phyloP scores from a whole-genome alignment of 192 early-diverging fungal species.

The Entomortierella lignicola region DNA sequence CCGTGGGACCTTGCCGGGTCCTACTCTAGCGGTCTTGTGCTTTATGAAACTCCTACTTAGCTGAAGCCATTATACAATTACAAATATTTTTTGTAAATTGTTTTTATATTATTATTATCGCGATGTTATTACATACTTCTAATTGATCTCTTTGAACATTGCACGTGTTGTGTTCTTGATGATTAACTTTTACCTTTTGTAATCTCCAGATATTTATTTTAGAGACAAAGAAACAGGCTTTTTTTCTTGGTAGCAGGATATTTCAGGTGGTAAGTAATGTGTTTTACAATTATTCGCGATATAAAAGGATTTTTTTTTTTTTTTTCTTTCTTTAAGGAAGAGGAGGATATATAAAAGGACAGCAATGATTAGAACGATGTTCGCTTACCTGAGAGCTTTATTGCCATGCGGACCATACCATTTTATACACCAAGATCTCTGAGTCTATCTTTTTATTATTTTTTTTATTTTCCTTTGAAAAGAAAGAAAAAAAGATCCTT shows the following conservation, averaged over 20 bases:
- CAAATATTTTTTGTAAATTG: background rate
- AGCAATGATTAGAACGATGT: conserved; percentile 55
- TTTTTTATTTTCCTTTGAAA: no score
- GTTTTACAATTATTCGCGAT: no score
- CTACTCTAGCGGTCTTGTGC: conserved; percentile 58
- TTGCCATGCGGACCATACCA: conserved; percentile 56
- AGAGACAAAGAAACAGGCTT: no score
- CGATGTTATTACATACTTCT: background rate
- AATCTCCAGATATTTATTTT: no score
- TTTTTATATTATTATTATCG: background rate
- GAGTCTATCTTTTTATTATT: conserved; percentile 9
- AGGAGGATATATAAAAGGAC: background rate
- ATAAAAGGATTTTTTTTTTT: no score
- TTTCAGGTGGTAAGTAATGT: background rate
- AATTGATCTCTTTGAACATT: background rate
- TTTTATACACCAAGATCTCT: conserved; percentile 60
- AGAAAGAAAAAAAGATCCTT: no score
- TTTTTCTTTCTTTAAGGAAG: no score
- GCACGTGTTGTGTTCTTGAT: background rate
- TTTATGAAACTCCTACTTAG: conserved; percentile 55
- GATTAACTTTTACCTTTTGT: no score
- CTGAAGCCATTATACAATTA: conserved; percentile 54
- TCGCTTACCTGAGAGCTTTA: conserved; percentile 58
- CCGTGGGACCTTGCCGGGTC: conserved; percentile 57
- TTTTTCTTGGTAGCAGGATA: background rate